A percentile compares a stretch with the other conserved stretches of the same genome.
phyloP scores from a whole-genome alignment of 441 rosid genomes.

The Euphorbia corollata region DNA sequence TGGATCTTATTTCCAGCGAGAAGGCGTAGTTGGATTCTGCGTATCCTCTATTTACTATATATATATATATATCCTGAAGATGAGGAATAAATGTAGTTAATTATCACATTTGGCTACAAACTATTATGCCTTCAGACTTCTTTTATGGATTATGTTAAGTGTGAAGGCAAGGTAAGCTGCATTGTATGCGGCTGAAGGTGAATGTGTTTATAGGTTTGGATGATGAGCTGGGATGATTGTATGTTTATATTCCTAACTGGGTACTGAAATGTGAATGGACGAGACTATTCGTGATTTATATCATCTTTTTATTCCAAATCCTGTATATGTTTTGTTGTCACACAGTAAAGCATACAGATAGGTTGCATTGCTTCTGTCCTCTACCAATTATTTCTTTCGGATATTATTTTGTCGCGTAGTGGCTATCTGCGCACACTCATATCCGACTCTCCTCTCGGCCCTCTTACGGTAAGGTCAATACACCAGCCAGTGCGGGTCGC shows the following conservation, averaged over 20 bases:
- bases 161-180: neutral
- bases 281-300: too few relatives aligned
- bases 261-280: neutral
- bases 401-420: slow-evolving; percentile 14
- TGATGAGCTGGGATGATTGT: neutral
- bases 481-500: too few relatives aligned
- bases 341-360: slow-evolving; percentile 22
- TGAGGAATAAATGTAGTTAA: neutral
- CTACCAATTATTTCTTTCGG: slow-evolving; percentile 5
- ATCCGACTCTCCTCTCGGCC: too few relatives aligned
- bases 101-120: neutral
- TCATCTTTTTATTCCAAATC: neutral
- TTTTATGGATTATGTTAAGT: neutral
- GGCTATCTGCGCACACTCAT: slow-evolving; percentile 17
- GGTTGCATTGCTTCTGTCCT: slow-evolving; percentile 50
- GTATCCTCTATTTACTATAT: too few relatives aligned
- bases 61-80: neutral
- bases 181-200: neutral
- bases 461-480: too few relatives aligned
- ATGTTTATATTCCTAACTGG: neutral
- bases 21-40: slow-evolving; percentile 31
- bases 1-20: slow-evolving; percentile 80
- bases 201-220: neutral
- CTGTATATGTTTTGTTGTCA: neutral
- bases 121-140: neutral